phyloP scores from a whole-genome alignment of 352 stramenopile genomes.

The Saprolegnia diclina region DNA sequence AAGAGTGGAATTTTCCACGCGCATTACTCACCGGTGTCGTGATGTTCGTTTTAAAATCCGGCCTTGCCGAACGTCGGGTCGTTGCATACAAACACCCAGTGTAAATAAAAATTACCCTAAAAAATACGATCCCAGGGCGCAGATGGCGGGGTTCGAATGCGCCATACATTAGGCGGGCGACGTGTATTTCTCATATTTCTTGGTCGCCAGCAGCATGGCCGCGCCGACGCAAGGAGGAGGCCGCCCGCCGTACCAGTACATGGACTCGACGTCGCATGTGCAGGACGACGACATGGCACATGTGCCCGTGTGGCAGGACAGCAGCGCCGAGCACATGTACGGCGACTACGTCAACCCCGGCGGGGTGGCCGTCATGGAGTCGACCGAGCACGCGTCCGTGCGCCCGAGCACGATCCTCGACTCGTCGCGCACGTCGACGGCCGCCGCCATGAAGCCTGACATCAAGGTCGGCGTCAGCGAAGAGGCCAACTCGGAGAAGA shows the following conservation, averaged over 20 bases:
- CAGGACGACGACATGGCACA: conserved; percentile 22
- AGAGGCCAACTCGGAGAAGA: conserved; percentile 30
- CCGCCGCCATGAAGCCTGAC: conserved; percentile 32
- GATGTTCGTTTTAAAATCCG: not conserved
- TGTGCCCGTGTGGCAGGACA: conserved; percentile 60
- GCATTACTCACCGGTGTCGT: not conserved
- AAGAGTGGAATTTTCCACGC: not conserved
- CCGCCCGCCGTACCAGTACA: conserved; percentile 5
- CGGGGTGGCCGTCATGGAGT: conserved; percentile 30
- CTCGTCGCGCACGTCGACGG: conserved; percentile 22
- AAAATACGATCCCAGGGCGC: not conserved
- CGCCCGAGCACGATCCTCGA: conserved; percentile 42
- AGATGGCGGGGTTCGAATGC: conserved; percentile 2
- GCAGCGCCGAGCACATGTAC: conserved; percentile 62
- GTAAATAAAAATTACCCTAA: not conserved
- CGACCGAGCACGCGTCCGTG: conserved; percentile 27
- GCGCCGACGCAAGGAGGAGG: not conserved
- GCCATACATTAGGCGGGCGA: not conserved
- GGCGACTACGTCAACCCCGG: conserved; percentile 52
- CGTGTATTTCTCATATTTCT: not conserved
- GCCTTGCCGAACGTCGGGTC: not conserved
- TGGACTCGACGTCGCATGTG: conserved; percentile 3
- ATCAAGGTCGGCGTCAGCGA: conserved; percentile 71
- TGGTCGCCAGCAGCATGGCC: not conserved
- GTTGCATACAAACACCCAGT: not conserved